A percentile compares a stretch with the other conserved stretches of the same genome.
phyloP scores from a whole-genome alignment of 108 stramenopile genomes.

The Pseudonitzschia multiseries region DNA sequence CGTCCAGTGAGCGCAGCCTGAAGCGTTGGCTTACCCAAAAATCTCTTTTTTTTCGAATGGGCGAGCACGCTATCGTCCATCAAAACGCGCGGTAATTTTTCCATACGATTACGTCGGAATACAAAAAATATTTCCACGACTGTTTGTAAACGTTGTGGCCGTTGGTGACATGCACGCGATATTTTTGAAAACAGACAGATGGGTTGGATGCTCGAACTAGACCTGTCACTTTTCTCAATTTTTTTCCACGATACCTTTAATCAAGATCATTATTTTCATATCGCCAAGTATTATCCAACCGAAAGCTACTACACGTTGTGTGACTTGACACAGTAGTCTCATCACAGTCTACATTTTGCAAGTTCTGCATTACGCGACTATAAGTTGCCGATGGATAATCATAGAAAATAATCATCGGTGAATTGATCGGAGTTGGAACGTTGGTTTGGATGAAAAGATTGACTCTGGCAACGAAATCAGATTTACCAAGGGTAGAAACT shows the following conservation, averaged over 20 bases:
- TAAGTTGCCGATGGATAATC: neutral
- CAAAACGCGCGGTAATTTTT: constrained; percentile 3
- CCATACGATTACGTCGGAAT: neutral
- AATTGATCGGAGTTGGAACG: neutral
- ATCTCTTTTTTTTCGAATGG: neutral
- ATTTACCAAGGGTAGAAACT: neutral
- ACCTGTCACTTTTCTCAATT: neutral
- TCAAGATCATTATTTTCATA: neutral
- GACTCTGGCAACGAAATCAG: neutral
- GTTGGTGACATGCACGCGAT: constrained; percentile 13
- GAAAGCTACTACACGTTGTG: neutral
- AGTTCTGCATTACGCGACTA: neutral
- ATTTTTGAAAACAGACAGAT: constrained; percentile 3
- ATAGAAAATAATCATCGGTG: neutral
- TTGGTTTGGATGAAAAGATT: neutral
- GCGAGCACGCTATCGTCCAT: neutral
- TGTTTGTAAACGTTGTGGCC: constrained; percentile 13
- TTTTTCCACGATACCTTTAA: neutral
- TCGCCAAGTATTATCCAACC: constrained; percentile 4
- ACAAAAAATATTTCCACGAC: constrained; percentile 5
- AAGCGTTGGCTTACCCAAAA: constrained; percentile 1
- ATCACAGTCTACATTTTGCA: neutral
- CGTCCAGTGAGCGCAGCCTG: neutral
- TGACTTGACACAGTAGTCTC: neutral
- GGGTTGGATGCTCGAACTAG: neutral